Percentiles rank a stretch among this genome's conserved stretches.
These are phyloP conservation scores for Metschnikowia dekortorum DNA, from an alignment of 805 yeast species.

Conservation along the genomic window DNA sequence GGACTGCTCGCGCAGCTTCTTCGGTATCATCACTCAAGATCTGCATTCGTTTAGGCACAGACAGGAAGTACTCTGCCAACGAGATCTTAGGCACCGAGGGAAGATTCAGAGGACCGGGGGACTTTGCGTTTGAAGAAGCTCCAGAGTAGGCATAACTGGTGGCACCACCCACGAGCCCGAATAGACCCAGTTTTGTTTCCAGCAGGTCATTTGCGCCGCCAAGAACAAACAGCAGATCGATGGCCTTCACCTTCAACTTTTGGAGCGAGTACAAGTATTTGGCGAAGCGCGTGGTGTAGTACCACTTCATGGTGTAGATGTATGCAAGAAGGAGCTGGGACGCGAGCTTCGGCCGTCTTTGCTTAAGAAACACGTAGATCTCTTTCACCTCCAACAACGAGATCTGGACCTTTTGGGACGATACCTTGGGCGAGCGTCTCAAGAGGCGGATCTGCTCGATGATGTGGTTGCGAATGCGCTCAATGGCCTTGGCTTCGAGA, in stretches of 20 bases:
- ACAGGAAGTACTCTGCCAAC: conserved; percentile 49
- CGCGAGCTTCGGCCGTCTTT: conserved; percentile 59
- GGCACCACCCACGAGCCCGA: conserved; percentile 9
- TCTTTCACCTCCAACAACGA: conserved; percentile 61
- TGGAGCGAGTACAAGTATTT: conserved; percentile 72
- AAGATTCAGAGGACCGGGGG: neutral
- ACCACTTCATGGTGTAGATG: conserved; percentile 88
- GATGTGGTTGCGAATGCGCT: conserved; percentile 68
- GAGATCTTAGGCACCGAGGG: conserved; percentile 12
- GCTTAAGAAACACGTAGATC: conserved; percentile 51
- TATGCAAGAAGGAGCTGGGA: conserved; percentile 75
- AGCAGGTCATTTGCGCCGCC: conserved; percentile 38
- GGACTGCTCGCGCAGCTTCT: conserved; percentile 45
- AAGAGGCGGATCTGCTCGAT: conserved; percentile 62
- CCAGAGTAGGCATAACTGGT: conserved; percentile 1
- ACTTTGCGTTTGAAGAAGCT: neutral
- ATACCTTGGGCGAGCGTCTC: conserved; percentile 49
- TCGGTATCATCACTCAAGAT: conserved; percentile 33
- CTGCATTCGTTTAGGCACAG: conserved; percentile 56
- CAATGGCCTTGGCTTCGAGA: conserved; percentile 62
- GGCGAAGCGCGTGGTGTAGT: conserved; percentile 73
- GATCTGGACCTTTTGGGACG: conserved; percentile 73
- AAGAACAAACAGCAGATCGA: conserved; percentile 54
- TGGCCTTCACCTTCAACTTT: conserved; percentile 49
- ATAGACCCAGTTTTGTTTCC: conserved; percentile 10